Conservation (phyloP, 176 grass and related monocot species). For the Carex pumila region DNA sequence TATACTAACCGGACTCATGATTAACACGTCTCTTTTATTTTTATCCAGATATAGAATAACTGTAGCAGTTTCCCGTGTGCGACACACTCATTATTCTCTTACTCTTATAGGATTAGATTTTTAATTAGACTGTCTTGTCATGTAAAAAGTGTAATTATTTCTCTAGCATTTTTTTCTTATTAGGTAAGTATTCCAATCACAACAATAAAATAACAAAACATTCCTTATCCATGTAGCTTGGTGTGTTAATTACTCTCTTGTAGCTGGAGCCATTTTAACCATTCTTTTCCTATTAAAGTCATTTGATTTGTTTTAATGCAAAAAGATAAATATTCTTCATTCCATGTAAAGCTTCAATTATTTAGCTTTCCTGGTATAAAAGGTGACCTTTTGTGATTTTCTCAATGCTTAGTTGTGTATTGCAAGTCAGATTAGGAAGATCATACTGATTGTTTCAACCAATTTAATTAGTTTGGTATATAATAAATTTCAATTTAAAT, state of each 20-base stretch:
- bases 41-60: too few relatives aligned
- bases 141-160: background rate
- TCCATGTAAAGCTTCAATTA: conserved; percentile 12
- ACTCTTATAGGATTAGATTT: background rate
- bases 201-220: background rate
- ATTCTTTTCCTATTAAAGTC: background rate
- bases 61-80: background rate
- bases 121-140: background rate
- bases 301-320: background rate
- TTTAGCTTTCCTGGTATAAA: background rate
- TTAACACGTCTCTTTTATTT: too few relatives aligned
- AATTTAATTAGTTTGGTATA: too few relatives aligned
- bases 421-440: background rate
- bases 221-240: background rate
- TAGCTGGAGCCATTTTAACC: background rate
- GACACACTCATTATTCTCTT: background rate
- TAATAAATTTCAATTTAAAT: too few relatives aligned
- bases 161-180: background rate
- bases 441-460: too few relatives aligned
- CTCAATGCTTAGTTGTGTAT: background rate
- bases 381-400: background rate
- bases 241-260: background rate
- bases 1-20: too few relatives aligned
- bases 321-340: conserved; percentile 17
- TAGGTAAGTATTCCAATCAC: background rate